Conservation (phyloP, 176 grass and related monocot genomes). For the Puccinellia tenuiflora region DNA sequence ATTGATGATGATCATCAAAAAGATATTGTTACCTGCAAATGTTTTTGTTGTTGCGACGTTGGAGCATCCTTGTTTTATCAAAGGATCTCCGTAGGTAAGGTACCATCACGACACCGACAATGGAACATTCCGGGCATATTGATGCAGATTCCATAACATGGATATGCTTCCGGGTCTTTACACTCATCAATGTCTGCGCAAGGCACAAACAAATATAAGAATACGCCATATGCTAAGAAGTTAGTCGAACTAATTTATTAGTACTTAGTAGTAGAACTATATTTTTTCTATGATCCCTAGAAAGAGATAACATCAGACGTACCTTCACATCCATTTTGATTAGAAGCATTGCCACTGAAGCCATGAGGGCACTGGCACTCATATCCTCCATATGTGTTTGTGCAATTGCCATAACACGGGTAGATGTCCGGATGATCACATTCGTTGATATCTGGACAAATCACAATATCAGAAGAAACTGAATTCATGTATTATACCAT, state of each 20-base stretch:
- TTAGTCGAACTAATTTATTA: background rate
- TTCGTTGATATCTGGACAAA: conserved; percentile 21
- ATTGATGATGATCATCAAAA: background rate
- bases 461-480: background rate
- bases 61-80: background rate
- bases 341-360: background rate
- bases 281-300: background rate
- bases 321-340: conserved; percentile 22
- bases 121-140: background rate
- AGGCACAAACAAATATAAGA: background rate
- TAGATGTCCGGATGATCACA: background rate
- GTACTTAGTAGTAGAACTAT: background rate
- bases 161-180: background rate
- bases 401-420: conserved; percentile 20
- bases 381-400: background rate
- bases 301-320: background rate
- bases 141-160: background rate
- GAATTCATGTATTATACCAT: no score
- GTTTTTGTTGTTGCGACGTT: background rate
- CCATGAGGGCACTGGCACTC: background rate
- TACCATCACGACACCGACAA: background rate
- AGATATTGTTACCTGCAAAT: background rate
- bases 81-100: background rate
- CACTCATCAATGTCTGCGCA: conserved; percentile 2
- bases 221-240: background rate